phyloP scores from a whole-genome alignment of 139 green algal genomes.

The Chlorella sp. region DNA sequence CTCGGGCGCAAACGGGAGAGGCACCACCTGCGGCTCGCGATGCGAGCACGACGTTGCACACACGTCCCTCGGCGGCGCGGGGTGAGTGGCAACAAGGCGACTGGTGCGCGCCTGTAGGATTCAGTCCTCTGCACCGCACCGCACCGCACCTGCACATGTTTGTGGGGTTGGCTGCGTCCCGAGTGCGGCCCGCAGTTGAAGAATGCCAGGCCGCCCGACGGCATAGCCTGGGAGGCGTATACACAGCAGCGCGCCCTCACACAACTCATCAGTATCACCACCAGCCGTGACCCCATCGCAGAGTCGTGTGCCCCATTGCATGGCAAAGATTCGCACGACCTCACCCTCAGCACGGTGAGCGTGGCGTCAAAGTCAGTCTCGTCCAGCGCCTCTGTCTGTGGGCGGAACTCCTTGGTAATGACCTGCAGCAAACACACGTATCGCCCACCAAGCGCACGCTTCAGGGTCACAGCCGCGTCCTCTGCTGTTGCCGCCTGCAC shows the following conservation, averaged over 20 bases:
- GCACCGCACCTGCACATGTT: constrained; percentile 80
- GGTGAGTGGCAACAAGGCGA: too few relatives aligned
- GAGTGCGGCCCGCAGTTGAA: constrained; percentile 73
- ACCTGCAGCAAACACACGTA: background rate
- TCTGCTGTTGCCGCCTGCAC: too few relatives aligned
- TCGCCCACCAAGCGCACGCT: too few relatives aligned
- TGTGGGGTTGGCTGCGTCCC: constrained; percentile 79
- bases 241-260: background rate
- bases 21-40: constrained; percentile 17
- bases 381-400: constrained; percentile 59
- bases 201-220: constrained; percentile 64
- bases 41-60: background rate
- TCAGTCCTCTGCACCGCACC: too few relatives aligned
- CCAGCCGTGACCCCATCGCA: too few relatives aligned
- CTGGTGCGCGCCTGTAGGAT: too few relatives aligned
- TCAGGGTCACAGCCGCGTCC: too few relatives aligned
- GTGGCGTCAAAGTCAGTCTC: constrained; percentile 53
- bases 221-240: constrained; percentile 38
- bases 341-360: constrained; percentile 38
- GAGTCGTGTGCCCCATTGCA: too few relatives aligned
- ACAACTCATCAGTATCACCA: too few relatives aligned
- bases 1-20: constrained; percentile 18
- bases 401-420: constrained; percentile 65
- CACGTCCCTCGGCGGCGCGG: too few relatives aligned
- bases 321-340: too few relatives aligned